These are phyloP conservation scores for Rhynchospora breviuscula DNA, from an alignment of 176 grass and related monocot species.

Conservation along the genomic window DNA sequence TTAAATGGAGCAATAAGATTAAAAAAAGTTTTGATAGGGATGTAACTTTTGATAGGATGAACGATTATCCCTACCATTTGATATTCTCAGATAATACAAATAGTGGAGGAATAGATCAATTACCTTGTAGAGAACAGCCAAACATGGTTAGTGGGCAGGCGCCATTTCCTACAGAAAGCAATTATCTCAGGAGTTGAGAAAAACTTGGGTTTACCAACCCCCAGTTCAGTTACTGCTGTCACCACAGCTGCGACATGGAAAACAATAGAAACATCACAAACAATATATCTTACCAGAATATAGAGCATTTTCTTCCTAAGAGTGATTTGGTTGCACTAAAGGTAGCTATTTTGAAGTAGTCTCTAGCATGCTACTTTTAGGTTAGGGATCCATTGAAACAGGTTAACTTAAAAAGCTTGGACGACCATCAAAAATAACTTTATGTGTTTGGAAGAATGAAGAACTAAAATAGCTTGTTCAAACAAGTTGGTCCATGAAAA, in stretches of 20 bases:
- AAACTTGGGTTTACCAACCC: conserved; percentile 84
- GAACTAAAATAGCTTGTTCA: too few species aligned
- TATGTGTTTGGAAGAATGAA: too few species aligned
- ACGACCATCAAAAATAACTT: too few species aligned
- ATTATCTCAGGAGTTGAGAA: conserved; percentile 90
- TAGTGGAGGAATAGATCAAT: conserved; percentile 14
- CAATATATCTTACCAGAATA: neutral
- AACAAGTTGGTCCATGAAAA: too few species aligned
- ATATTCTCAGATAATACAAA: neutral
- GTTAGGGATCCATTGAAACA: too few species aligned
- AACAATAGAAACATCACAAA: neutral
- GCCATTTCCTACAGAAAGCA: conserved; percentile 87
- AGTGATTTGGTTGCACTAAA: neutral
- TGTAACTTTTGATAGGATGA: neutral
- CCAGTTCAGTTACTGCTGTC: conserved; percentile 79
- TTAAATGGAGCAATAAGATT: neutral
- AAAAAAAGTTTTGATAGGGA: neutral
- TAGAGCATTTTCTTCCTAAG: neutral
- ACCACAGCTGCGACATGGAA: conserved; percentile 53
- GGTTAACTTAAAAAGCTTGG: too few species aligned
- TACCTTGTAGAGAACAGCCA: conserved; percentile 98
- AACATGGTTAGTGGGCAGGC: conserved; percentile 78
- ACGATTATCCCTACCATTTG: neutral
- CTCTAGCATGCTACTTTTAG: neutral
- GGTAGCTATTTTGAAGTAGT: neutral